These are phyloP conservation scores for Lachancea nothofagi DNA, from an alignment of 805 yeast species.

Conservation along the genomic window DNA sequence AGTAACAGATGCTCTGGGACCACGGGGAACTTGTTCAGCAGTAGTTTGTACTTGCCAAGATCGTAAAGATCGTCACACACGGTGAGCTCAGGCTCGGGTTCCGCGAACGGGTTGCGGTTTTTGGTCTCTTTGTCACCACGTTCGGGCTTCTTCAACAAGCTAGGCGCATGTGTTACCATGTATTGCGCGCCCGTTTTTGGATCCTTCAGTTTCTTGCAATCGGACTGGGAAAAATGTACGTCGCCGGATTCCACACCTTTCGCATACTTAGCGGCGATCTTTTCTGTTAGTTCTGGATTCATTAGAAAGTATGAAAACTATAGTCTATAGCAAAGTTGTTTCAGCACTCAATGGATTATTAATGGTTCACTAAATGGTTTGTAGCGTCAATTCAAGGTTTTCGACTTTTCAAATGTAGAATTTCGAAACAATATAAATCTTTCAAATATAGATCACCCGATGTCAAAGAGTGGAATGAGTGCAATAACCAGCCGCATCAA, in stretches of 20 bases:
- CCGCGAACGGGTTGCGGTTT: conserved; percentile 64
- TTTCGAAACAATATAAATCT: not conserved
- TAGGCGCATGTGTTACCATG: conserved; percentile 31
- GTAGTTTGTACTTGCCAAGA: conserved; percentile 48
- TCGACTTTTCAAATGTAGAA: not conserved
- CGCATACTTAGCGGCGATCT: conserved; percentile 39
- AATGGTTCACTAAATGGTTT: no score
- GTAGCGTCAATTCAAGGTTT: no score
- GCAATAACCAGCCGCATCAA: no score
- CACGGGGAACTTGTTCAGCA: conserved; percentile 85
- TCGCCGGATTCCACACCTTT: conserved; percentile 43
- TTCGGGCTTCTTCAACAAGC: conserved; percentile 37
- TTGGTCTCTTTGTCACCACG: conserved; percentile 28
- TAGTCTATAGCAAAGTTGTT: not conserved
- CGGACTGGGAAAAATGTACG: conserved; percentile 48
- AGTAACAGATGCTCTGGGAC: conserved; percentile 72
- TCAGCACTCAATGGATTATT: not conserved
- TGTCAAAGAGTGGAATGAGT: no score
- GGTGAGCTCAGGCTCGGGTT: conserved; percentile 72
- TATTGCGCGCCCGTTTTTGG: conserved; percentile 30
- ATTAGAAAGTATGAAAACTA: not conserved
- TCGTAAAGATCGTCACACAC: conserved; percentile 47
- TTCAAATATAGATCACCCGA: not conserved
- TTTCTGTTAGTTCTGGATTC: conserved; percentile 37
- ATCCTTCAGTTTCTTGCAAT: conserved; percentile 30